A percentile compares a stretch with the other conserved stretches of the same genome.
Evolutionary conservation across 23 red algal species (phyloP).

Genomic region (Gracilariopsis chorda): DNA sequence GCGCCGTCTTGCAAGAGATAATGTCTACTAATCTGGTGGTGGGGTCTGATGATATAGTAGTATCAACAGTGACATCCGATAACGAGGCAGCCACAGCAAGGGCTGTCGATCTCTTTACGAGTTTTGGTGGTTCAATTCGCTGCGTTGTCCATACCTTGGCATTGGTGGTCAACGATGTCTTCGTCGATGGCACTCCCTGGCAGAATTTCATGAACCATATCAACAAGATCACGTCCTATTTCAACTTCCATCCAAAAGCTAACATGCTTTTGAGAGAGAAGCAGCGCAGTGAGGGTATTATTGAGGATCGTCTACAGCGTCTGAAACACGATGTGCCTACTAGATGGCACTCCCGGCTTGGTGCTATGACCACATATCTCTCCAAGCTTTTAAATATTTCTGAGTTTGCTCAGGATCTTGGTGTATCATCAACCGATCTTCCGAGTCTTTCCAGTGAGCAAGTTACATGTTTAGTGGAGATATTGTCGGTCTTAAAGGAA

Average conservation of each 20-base stretch:
- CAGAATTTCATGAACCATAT: neutral
- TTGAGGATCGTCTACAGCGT: neutral
- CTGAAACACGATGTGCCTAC: constrained; percentile 13
- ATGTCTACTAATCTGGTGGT: neutral
- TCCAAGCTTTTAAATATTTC: neutral
- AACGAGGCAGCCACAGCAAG: neutral
- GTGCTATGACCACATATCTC: neutral
- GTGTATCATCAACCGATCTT: neutral
- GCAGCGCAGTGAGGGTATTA: neutral
- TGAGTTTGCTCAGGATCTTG: neutral
- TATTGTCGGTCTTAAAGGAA: neutral
- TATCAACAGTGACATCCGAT: neutral
- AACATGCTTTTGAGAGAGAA: neutral
- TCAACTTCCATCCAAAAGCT: neutral
- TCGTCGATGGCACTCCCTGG: neutral
- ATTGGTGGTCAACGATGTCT: neutral
- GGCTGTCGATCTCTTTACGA: neutral
- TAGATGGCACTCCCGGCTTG: neutral
- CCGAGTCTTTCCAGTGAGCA: neutral
- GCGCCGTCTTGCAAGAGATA: neutral
- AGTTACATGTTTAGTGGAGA: neutral
- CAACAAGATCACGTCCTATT: neutral
- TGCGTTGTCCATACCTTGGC: neutral
- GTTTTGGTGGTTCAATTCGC: neutral
- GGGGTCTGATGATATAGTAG: neutral